Evolutionary conservation across 2,329 filamentous ascomycete genomes (phyloP).

Genomic region (Rutstroemia sp.): DNA sequence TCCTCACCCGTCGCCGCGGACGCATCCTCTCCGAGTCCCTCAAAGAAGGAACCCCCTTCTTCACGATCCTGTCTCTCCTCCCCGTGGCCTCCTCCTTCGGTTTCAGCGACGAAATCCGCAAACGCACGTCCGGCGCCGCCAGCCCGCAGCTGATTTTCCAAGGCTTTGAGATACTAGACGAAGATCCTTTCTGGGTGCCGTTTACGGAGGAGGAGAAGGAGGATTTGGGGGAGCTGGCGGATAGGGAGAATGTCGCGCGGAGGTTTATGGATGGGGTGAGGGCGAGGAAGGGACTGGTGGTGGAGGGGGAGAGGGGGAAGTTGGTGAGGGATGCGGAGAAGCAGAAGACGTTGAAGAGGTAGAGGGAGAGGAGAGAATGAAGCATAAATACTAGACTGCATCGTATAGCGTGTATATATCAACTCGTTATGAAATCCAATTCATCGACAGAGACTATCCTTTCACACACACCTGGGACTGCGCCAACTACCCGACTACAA

Average conservation of each 20-base stretch:
- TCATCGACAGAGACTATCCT: too few species aligned
- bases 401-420: too few species aligned
- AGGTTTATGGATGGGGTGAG: slow-evolving; percentile 89
- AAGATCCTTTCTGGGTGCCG: slow-evolving; percentile 97
- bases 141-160: slow-evolving; percentile 90
- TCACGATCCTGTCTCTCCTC: slow-evolving; percentile 81
- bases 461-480: too few species aligned
- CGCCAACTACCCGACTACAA: too few species aligned
- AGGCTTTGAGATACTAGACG: slow-evolving; percentile 85
- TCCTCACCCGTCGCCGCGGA: slow-evolving; percentile 90
- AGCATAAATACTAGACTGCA: too few species aligned
- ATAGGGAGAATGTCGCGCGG: slow-evolving; percentile 93
- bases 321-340: slow-evolving; percentile 88
- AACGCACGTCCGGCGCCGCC: slow-evolving; percentile 83
- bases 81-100: slow-evolving; percentile 95
- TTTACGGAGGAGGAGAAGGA: slow-evolving; percentile 95
- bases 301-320: slow-evolving; percentile 66
- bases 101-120: slow-evolving; percentile 93
- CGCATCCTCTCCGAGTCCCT: slow-evolving; percentile 84
- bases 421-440: too few species aligned
- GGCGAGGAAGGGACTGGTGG: slow-evolving; percentile 77
- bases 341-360: slow-evolving; percentile 64
- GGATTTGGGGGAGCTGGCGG: slow-evolving; percentile 88
- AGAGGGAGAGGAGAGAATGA: neutral
- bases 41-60: slow-evolving; percentile 94